phyloP scores from a whole-genome alignment of 176 grass and related monocot genomes.

The Tuctoria greenei region DNA sequence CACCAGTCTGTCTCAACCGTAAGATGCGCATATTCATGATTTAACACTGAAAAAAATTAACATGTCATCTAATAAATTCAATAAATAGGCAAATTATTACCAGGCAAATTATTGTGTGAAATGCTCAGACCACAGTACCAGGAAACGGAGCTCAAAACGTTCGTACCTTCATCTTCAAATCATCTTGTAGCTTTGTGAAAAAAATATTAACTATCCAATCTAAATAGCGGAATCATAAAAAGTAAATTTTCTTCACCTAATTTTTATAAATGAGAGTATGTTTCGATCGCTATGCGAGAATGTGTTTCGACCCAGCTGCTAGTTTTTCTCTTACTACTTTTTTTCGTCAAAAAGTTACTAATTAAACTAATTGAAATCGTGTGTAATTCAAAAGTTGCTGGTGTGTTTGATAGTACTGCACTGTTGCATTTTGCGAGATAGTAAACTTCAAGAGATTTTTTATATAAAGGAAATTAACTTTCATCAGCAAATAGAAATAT shows the following conservation, averaged over 20 bases:
- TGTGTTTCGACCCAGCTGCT: not conserved
- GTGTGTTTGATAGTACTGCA: not conserved
- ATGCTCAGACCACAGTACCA: not conserved
- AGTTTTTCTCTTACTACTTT: not conserved
- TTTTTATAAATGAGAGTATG: not conserved
- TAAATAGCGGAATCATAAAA: not conserved
- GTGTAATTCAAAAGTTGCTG: not conserved
- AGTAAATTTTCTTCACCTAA: not conserved
- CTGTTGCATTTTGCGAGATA: not conserved
- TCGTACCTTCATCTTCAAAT: slow-evolving; percentile 1
- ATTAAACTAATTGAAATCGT: no score
- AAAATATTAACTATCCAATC: not conserved
- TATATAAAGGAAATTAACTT: no score
- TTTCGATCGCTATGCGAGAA: not conserved
- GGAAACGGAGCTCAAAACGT: no score
- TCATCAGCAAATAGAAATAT: no score
- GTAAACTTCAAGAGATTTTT: not conserved
- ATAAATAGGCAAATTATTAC: not conserved
- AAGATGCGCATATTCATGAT: not conserved
- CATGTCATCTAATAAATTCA: not conserved
- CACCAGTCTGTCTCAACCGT: not conserved
- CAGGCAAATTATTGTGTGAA: not conserved
- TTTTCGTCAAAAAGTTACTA: no score
- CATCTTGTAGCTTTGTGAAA: not conserved
- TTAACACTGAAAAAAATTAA: not conserved